Conservation (phyloP, 768 basidiomycete species). For the Leucosporidium yakuticum region DNA sequence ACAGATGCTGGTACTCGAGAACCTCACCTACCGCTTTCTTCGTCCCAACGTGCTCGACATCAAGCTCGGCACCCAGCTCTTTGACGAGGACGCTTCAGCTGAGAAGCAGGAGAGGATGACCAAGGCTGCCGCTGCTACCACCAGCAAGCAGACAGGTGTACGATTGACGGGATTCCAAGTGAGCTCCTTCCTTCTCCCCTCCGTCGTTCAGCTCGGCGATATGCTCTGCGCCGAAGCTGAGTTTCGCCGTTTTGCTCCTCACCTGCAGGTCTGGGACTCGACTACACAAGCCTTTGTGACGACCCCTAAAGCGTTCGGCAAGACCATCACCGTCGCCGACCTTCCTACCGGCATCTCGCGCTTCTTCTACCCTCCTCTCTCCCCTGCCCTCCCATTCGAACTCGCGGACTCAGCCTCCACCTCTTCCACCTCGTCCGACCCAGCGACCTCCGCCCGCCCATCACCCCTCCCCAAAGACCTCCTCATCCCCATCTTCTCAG, state of each 20-base stretch:
- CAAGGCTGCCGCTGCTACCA: slow-evolving; percentile 61
- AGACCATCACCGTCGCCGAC: slow-evolving; percentile 60
- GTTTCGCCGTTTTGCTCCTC: neutral
- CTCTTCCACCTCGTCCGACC: slow-evolving; percentile 51
- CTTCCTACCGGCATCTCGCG: slow-evolving; percentile 67
- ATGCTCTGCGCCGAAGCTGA: neutral
- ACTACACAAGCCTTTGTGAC: slow-evolving; percentile 53
- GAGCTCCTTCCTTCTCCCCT: slow-evolving; percentile 25
- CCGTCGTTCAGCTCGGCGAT: neutral
- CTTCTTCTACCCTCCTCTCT: slow-evolving; percentile 60
- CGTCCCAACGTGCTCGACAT: slow-evolving; percentile 85
- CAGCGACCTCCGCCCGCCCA: slow-evolving; percentile 41
- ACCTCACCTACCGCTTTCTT: slow-evolving; percentile 63
- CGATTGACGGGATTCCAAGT: slow-evolving; percentile 89
- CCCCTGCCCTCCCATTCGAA: neutral
- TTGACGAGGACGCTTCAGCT: slow-evolving; percentile 55
- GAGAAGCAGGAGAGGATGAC: slow-evolving; percentile 78
- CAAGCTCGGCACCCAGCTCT: slow-evolving; percentile 87
- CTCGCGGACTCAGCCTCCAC: slow-evolving; percentile 48
- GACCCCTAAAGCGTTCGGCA: slow-evolving; percentile 72
- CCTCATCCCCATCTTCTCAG: slow-evolving; percentile 52
- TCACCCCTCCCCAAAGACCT: no score
- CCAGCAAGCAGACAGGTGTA: slow-evolving; percentile 68
- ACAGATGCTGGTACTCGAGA: slow-evolving; percentile 55
- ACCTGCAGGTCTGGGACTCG: slow-evolving; percentile 64